phyloP scores from a whole-genome alignment of 169 alveolate species.

The Plasmodium malariae region DNA sequence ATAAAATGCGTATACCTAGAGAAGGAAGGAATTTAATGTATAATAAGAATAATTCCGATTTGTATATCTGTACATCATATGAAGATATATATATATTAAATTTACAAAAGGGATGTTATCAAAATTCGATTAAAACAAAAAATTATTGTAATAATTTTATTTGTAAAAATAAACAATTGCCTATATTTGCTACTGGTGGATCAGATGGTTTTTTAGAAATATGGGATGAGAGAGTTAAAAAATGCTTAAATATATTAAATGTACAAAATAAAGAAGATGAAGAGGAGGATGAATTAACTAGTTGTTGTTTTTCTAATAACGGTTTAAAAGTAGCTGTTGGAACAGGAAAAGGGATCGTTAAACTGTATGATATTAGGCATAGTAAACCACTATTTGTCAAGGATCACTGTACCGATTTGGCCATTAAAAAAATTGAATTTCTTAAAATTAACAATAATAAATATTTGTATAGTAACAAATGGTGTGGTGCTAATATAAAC shows the following conservation, averaged over 20 bases:
- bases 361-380: conserved; percentile 82
- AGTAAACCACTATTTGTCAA: conserved; percentile 81
- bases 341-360: conserved; percentile 76
- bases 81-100: conserved; percentile 78
- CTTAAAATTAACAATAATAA: conserved; percentile 76
- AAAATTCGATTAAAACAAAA: conserved; percentile 9
- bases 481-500: neutral
- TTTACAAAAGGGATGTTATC: conserved; percentile 57
- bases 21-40: conserved; percentile 85
- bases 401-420: conserved; percentile 77
- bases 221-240: conserved; percentile 69
- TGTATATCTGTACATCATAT: conserved; percentile 79
- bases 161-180: conserved; percentile 31
- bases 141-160: conserved; percentile 59
- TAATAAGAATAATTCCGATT: conserved; percentile 77
- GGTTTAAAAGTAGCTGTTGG: conserved; percentile 85
- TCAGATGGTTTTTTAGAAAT: conserved; percentile 46
- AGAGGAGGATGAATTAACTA: conserved; percentile 37
- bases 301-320: conserved; percentile 78
- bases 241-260: conserved; percentile 26
- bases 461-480: conserved; percentile 30
- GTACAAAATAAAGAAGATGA: conserved; percentile 25
- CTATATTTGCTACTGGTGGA: conserved; percentile 58
- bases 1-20: conserved; percentile 84
- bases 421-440: conserved; percentile 82